These are phyloP conservation scores for Tulasnella calospora DNA, from an alignment of 768 basidiomycete genomes.

Conservation along the genomic window DNA sequence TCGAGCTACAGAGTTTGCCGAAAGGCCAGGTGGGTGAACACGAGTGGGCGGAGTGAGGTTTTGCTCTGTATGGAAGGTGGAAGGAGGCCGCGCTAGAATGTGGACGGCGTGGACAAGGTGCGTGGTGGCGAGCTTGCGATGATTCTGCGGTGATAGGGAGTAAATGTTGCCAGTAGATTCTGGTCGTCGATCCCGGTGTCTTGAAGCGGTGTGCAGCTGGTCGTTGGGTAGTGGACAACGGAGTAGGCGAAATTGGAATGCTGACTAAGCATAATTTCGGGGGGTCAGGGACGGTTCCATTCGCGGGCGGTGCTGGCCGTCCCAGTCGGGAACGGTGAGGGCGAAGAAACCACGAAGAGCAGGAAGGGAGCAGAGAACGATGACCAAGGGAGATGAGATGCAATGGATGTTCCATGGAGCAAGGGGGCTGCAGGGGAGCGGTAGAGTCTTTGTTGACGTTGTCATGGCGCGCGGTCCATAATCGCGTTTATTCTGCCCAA, in stretches of 20 bases:
- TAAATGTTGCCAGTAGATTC: background rate
- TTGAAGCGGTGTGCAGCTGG: background rate
- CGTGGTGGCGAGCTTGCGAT: background rate
- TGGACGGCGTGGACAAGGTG: background rate
- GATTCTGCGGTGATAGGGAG: background rate
- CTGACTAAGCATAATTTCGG: background rate
- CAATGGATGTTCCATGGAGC: background rate
- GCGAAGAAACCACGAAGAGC: conserved; percentile 4
- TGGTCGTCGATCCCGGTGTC: background rate
- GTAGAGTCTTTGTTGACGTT: conserved; percentile 8
- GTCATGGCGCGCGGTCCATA: conserved; percentile 7
- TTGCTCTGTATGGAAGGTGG: background rate
- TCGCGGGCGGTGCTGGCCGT: background rate
- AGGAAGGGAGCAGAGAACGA: background rate
- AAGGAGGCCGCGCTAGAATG: background rate
- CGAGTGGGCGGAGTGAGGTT: background rate
- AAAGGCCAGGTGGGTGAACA: background rate
- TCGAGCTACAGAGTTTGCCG: background rate
- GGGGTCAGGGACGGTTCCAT: background rate
- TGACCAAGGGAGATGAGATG: conserved; percentile 16
- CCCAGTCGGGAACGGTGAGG: background rate
- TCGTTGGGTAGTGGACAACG: background rate
- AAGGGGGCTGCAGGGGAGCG: background rate
- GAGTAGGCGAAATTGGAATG: background rate
- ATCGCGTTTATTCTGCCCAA: conserved; percentile 5